Percentiles rank a stretch among this genome's conserved stretches.
Evolutionary conservation across 768 basidiomycete species (phyloP).

Genomic region (Russula foetens): DNA sequence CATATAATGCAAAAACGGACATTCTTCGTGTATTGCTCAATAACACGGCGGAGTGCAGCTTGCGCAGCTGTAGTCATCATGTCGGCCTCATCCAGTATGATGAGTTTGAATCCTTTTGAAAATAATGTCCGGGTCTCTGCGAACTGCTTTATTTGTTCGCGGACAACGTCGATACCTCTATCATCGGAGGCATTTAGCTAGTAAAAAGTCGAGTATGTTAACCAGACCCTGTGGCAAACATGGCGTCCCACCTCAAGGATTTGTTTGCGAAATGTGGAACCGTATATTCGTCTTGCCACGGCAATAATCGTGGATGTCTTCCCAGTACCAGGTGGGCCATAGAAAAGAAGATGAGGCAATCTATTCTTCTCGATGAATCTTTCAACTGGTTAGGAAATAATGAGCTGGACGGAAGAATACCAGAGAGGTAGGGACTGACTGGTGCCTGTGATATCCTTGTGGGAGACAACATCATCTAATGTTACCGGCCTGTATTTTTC

Average conservation of each 20-base stretch:
- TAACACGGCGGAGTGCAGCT: constrained; percentile 91
- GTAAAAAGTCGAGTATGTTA: neutral
- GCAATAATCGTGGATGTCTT: constrained; percentile 98
- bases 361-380: constrained; percentile 94
- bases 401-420: neutral
- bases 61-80: constrained; percentile 99
- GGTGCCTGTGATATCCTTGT: constrained; percentile 89
- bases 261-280: constrained; percentile 76
- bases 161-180: constrained; percentile 95
- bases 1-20: constrained; percentile 99
- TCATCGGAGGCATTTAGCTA: constrained; percentile 98
- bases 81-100: constrained; percentile 98
- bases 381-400: constrained; percentile 53
- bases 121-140: constrained; percentile 90
- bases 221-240: neutral
- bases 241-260: constrained; percentile 71
- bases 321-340: constrained; percentile 96
- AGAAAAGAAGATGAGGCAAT: constrained; percentile 91
- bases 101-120: constrained; percentile 93
- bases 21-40: constrained; percentile 98
- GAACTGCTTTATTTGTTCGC: constrained; percentile 98
- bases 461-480: constrained; percentile 91
- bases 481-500: constrained; percentile 95
- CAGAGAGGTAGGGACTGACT: constrained; percentile 44
- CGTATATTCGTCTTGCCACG: constrained; percentile 92